phyloP scores from a whole-genome alignment of 257 asterid genomes.

The Mentha longifolia region DNA sequence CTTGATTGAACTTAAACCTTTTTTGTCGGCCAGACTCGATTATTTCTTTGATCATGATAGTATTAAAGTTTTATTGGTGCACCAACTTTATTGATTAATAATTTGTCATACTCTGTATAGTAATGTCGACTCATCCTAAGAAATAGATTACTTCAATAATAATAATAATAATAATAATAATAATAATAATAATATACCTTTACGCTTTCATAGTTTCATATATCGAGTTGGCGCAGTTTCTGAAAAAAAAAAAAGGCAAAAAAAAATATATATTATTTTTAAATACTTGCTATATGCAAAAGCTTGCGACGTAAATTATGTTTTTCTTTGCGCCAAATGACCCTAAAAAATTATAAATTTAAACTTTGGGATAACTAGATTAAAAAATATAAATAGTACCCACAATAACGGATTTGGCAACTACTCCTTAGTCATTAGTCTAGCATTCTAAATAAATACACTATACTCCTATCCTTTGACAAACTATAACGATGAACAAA shows the following conservation, averaged over 20 bases:
- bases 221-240: too few species aligned
- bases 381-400: not conserved
- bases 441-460: not conserved
- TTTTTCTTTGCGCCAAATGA: too few species aligned
- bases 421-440: not conserved
- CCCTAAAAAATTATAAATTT: too few species aligned
- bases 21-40: not conserved
- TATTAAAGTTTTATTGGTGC: conserved; percentile 11
- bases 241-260: too few species aligned
- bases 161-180: too few species aligned
- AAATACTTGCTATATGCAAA: too few species aligned
- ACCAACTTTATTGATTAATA: not conserved
- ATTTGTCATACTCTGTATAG: not conserved
- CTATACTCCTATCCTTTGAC: not conserved
- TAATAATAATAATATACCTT: too few species aligned
- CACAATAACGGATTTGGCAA: not conserved
- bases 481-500: too few species aligned
- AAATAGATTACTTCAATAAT: not conserved
- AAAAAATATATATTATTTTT: too few species aligned
- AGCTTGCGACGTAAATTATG: too few species aligned
- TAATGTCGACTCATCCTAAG: not conserved
- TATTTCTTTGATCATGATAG: not conserved
- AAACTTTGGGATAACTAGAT: too few species aligned
- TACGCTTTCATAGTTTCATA: too few species aligned
- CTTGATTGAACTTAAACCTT: not conserved